These are phyloP conservation scores for Thalassiosira livingstoniorum DNA, from an alignment of 352 stramenopile genomes.

Conservation along the genomic window DNA sequence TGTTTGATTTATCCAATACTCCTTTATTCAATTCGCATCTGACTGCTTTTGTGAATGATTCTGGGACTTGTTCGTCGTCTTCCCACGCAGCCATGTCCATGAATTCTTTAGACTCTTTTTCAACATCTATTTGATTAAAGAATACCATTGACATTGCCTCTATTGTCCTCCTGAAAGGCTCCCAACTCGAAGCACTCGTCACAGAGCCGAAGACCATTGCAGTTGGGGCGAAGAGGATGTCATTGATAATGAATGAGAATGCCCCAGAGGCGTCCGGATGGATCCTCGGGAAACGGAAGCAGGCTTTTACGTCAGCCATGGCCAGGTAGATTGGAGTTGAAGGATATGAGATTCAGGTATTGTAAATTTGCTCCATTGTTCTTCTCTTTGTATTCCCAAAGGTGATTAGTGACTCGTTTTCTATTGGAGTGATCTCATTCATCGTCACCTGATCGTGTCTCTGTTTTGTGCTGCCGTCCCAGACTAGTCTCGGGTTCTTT, in stretches of 20 bases:
- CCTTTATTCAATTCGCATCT: not conserved
- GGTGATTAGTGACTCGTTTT: not conserved
- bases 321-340: constrained; percentile 8
- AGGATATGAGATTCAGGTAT: constrained; percentile 24
- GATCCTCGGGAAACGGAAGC: constrained; percentile 37
- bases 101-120: constrained; percentile 18
- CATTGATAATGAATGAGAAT: constrained; percentile 30
- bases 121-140: constrained; percentile 6
- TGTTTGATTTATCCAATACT: not conserved
- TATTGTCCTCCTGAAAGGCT: constrained; percentile 42
- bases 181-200: constrained; percentile 21
- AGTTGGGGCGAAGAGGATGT: constrained; percentile 13
- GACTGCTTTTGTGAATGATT: not conserved
- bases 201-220: constrained; percentile 51
- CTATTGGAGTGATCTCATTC: constrained; percentile 32
- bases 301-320: constrained; percentile 22
- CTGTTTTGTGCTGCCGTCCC: constrained; percentile 36
- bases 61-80: not conserved
- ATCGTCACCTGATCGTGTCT: not conserved
- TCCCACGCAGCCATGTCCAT: constrained; percentile 40
- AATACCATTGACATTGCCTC: constrained; percentile 6
- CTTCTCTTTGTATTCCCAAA: not conserved
- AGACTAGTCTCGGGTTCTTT: constrained; percentile 27
- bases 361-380: constrained; percentile 21
- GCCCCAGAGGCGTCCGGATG: constrained; percentile 28